Percentiles rank a stretch among this genome's conserved stretches.
Evolutionary conservation across 352 stramenopile species (phyloP).

Genomic region (Pythium utonaiense): DNA sequence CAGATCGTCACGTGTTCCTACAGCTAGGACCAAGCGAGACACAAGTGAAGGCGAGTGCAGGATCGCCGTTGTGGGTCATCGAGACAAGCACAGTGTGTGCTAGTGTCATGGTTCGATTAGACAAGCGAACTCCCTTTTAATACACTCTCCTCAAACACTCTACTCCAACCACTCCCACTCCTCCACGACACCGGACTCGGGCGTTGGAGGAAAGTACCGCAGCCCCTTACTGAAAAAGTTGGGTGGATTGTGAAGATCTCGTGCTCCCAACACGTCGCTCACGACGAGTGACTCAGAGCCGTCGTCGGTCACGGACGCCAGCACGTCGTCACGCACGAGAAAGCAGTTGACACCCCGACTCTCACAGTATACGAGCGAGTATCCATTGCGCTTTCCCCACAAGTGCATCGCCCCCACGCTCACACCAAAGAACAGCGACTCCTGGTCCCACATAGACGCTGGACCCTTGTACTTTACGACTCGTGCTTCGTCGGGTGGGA

Average conservation of each 20-base stretch:
- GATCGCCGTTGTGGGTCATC: conserved; percentile 48
- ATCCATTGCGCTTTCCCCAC: conserved; percentile 38
- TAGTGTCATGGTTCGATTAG: conserved; percentile 55
- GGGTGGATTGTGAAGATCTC: conserved; percentile 41
- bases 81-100: conserved; percentile 74
- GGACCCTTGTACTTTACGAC: conserved; percentile 39
- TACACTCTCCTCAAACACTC: background rate
- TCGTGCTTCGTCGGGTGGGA: conserved; percentile 38
- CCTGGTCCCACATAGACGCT: conserved; percentile 39
- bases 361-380: conserved; percentile 78
- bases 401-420: conserved; percentile 44
- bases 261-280: conserved; percentile 29
- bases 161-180: conserved; percentile 53
- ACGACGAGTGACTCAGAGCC: conserved; percentile 11
- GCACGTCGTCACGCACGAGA: conserved; percentile 48
- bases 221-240: conserved; percentile 71
- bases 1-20: conserved; percentile 68
- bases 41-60: background rate
- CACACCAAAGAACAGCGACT: conserved; percentile 56
- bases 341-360: conserved; percentile 77
- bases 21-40: conserved; percentile 14
- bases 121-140: background rate
- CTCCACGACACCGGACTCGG: conserved; percentile 23
- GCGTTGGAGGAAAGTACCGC: conserved; percentile 39
- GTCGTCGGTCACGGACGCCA: conserved; percentile 18